Evolutionary conservation across 1,139 yeast species (phyloP).

Genomic region (Candida tropicalis): DNA sequence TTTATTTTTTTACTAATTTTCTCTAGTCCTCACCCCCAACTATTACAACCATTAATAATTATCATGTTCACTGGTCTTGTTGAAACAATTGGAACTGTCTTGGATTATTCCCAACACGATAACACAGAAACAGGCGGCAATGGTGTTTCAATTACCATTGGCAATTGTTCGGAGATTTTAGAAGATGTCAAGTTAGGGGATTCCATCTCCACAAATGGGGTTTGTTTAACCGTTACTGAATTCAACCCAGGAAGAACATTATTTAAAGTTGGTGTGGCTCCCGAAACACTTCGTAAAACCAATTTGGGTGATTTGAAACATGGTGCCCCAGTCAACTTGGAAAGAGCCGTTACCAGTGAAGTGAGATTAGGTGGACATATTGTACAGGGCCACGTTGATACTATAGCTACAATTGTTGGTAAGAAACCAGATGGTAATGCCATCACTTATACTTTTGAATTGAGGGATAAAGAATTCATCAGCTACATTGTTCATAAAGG

Average conservation of each 20-base stretch:
- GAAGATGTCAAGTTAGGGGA: conserved; percentile 90
- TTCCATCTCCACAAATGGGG: conserved; percentile 88
- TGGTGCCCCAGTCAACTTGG: conserved; percentile 78
- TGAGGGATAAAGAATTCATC: conserved; percentile 65
- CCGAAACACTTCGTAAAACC: conserved; percentile 86
- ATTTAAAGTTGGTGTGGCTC: conserved; percentile 91
- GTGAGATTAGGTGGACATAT: conserved; percentile 95
- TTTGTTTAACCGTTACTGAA: conserved; percentile 92
- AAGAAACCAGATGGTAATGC: conserved; percentile 75
- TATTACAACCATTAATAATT: not conserved
- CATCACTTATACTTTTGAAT: conserved; percentile 69
- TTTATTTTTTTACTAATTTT: not conserved
- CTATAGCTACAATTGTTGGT: conserved; percentile 68
- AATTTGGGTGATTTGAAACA: conserved; percentile 61
- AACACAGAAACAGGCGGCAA: conserved; percentile 66
- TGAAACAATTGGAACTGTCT: conserved; percentile 74
- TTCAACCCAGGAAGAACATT: conserved; percentile 50
- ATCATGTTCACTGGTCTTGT: conserved; percentile 93
- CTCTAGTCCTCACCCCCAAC: not conserved
- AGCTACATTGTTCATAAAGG: conserved; percentile 92
- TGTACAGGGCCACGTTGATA: conserved; percentile 97
- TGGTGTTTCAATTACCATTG: conserved; percentile 73
- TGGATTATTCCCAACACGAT: conserved; percentile 53
- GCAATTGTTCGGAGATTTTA: conserved; percentile 64
- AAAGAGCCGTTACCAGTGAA: conserved; percentile 82